Base-by-base conservation (phyloP, 345 rosid species). In the Salix koriyanagi region DNA sequence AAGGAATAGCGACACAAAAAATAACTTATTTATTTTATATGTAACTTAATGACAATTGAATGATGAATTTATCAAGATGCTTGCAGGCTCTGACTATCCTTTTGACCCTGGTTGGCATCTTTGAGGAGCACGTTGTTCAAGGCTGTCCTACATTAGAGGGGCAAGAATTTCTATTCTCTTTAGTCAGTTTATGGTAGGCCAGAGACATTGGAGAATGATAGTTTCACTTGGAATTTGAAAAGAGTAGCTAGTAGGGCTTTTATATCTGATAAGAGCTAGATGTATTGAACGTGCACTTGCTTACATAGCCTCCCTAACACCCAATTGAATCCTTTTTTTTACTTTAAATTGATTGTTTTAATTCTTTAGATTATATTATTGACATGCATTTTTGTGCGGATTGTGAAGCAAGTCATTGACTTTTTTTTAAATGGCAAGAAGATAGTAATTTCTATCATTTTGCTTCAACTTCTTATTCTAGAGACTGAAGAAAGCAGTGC, bases 401-500 rank as follows among this genome's bases (percentile, higher is more conserved):
- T 16, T 65, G 34, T 65, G 61, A 23, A 37, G 69, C 9, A n/a
- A 6, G 60, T 23, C 14, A 37, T 77, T 48, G 30, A 30, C 2
- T 30, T 30, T 1, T 30, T 30, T 30, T 30, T 30, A 30, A 30
- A 2, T 30, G 2, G 30, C 30, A 2, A 30, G 30, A 30, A 30
- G 30, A 30, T 30, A 30, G 30, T 30, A 30, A 30, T 30, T 36
- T 54, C 26, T 67, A 12, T 36, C 8, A 34, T 70, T 65, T 39
- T 70, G 70, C 65, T 58, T n/a, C 37, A 13, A 52, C 23, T 10
- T 34, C 25, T 67, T 16, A 18, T 32, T 28, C 67, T 73, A 70
- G 74, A 71, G 37, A 67, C 52, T 23, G 15, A 48, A 64, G 68
- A 46, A 70, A 26, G 18, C 62, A 19, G 50, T 80, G 72, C 15